These are phyloP conservation scores for Allodekkera sacchari DNA, from an alignment of 805 yeast genomes.

Conservation along the genomic window DNA sequence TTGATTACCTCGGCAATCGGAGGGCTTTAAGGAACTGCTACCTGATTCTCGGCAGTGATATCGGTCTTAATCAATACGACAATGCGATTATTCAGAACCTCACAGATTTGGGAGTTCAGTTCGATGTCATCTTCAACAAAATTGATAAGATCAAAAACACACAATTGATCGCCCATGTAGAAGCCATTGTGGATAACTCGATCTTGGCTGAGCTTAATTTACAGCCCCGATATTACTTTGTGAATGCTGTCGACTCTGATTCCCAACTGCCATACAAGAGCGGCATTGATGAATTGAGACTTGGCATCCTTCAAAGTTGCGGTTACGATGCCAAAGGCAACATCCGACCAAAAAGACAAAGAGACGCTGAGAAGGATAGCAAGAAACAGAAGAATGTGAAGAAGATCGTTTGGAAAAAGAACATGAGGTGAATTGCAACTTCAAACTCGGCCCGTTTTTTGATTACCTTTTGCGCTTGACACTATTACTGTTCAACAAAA, in stretches of 20 bases:
- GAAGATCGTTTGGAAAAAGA: constrained; percentile 5
- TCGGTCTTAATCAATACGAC: constrained; percentile 56
- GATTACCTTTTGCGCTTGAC: too few species aligned
- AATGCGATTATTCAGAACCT: constrained; percentile 41
- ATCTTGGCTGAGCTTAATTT: constrained; percentile 32
- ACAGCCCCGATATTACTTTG: constrained; percentile 36
- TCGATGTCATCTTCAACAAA: constrained; percentile 72
- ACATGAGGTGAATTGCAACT: neutral
- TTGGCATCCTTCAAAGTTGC: constrained; percentile 44
- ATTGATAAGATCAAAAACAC: constrained; percentile 45
- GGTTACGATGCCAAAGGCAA: constrained; percentile 23
- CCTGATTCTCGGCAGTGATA: constrained; percentile 50
- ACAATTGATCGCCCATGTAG: constrained; percentile 26
- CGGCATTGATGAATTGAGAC: constrained; percentile 49
- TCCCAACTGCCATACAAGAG: constrained; percentile 24
- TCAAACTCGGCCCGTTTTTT: too few species aligned
- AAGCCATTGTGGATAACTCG: constrained; percentile 29
- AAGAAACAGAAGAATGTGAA: constrained; percentile 10
- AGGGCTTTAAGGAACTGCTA: constrained; percentile 48
- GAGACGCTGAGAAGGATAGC: constrained; percentile 6
- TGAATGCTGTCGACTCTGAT: constrained; percentile 34
- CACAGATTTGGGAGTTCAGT: constrained; percentile 49
- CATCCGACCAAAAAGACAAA: constrained; percentile 9
- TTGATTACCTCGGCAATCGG: constrained; percentile 52
- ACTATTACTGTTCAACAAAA: too few species aligned